These are phyloP conservation scores for Rickenella mellea DNA, from an alignment of 768 basidiomycete genomes.

Conservation along the genomic window DNA sequence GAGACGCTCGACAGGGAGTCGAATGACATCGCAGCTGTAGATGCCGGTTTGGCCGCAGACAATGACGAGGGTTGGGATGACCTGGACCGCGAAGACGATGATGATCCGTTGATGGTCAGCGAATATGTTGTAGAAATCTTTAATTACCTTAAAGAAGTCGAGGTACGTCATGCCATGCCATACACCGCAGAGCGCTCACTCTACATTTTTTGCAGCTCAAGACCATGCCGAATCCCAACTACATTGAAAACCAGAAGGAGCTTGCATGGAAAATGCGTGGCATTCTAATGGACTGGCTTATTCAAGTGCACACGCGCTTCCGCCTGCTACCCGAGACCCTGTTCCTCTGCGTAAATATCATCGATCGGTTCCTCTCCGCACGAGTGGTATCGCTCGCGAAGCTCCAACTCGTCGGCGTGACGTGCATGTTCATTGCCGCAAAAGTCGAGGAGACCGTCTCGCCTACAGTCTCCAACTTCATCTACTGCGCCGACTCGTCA, in stretches of 20 bases:
- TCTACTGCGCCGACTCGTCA: constrained; percentile 68
- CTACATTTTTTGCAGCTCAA: constrained; percentile 34
- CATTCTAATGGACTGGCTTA: constrained; percentile 86
- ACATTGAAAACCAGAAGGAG: constrained; percentile 78
- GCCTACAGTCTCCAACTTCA: constrained; percentile 74
- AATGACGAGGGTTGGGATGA: constrained; percentile 75
- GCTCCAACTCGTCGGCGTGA: constrained; percentile 82
- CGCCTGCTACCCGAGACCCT: constrained; percentile 83
- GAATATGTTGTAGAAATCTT: constrained; percentile 95
- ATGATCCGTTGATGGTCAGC: constrained; percentile 94
- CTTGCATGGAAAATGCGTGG: constrained; percentile 86
- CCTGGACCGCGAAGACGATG: constrained; percentile 82
- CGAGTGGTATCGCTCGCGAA: constrained; percentile 52
- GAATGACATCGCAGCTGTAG: constrained; percentile 24
- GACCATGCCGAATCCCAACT: constrained; percentile 76
- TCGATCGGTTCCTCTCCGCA: constrained; percentile 55
- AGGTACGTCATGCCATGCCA: constrained; percentile 40
- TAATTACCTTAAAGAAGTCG: constrained; percentile 76
- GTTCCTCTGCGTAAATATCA: constrained; percentile 80
- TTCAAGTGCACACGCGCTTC: constrained; percentile 85
- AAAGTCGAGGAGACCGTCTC: constrained; percentile 92
- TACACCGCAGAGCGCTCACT: constrained; percentile 8
- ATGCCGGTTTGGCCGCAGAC: constrained; percentile 37
- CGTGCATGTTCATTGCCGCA: constrained; percentile 78
- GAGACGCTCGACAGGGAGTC: constrained; percentile 23